phyloP scores from a whole-genome alignment of 345 rosid genomes.

The Gossypioides kirkii region DNA sequence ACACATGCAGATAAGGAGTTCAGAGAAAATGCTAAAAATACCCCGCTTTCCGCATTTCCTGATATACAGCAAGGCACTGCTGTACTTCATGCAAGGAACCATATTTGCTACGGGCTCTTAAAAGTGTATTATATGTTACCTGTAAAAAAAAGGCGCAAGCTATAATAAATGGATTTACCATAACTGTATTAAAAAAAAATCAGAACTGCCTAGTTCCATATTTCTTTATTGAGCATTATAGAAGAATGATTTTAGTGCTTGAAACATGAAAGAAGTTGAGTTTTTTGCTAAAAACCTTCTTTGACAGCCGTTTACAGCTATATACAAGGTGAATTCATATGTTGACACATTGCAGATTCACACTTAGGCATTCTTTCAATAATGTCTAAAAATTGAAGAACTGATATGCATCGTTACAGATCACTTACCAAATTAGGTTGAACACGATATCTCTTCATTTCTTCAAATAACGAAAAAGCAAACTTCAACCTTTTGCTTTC shows the following conservation, averaged over 20 bases:
- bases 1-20: neutral
- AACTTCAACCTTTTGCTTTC: slow-evolving; percentile 48
- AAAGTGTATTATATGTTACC: slow-evolving; percentile 87
- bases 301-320: neutral
- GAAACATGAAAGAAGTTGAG: neutral
- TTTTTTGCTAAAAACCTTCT: neutral
- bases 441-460: slow-evolving; percentile 73
- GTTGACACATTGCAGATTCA: neutral
- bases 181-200: neutral
- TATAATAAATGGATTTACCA: neutral
- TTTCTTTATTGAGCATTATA: neutral
- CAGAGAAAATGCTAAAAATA: slow-evolving; percentile 21
- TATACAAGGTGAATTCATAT: neutral
- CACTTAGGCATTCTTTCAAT: neutral
- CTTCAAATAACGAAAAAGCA: slow-evolving; percentile 76
- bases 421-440: slow-evolving; percentile 72
- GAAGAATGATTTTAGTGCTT: neutral
- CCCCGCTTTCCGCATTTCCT: slow-evolving; percentile 94
- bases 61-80: slow-evolving; percentile 83
- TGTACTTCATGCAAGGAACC: slow-evolving; percentile 81
- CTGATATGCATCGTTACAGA: neutral
- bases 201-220: neutral
- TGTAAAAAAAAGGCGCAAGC: slow-evolving; percentile 23
- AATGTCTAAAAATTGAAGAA: neutral
- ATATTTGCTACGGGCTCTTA: slow-evolving; percentile 71